These are phyloP conservation scores for Boletellus ananiceps DNA, from an alignment of 768 basidiomycete species.

Conservation along the genomic window DNA sequence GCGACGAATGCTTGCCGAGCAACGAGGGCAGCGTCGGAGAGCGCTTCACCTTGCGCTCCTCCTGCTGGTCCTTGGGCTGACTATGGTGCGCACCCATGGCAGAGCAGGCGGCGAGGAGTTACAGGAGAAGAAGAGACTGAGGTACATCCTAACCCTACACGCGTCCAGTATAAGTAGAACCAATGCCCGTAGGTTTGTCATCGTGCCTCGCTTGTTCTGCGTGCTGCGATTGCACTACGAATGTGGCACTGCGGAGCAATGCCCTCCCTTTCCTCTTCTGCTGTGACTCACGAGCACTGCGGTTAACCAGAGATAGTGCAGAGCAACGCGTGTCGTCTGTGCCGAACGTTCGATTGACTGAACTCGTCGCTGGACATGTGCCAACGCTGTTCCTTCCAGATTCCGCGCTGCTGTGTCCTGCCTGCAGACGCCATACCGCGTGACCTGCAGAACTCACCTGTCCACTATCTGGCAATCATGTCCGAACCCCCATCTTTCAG, in stretches of 20 bases:
- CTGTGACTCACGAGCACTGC: constrained; percentile 12
- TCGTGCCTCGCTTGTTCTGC: constrained; percentile 28
- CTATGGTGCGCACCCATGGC: constrained; percentile 28
- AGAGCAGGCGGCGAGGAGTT: not conserved
- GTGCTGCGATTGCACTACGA: constrained; percentile 20
- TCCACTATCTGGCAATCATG: not conserved
- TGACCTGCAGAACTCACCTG: too few relatives aligned
- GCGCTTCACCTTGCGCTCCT: constrained; percentile 23
- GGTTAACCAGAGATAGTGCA: not conserved
- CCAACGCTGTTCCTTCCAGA: constrained; percentile 1
- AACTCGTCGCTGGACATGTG: constrained; percentile 2
- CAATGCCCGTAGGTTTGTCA: constrained; percentile 14
- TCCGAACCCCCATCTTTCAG: not conserved
- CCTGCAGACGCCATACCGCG: too few relatives aligned
- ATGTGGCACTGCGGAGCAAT: constrained; percentile 11
- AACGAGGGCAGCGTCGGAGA: constrained; percentile 22
- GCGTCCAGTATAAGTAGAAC: constrained; percentile 14
- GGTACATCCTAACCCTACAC: constrained; percentile 16
- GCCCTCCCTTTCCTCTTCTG: constrained; percentile 10
- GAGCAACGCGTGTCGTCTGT: constrained; percentile 13
- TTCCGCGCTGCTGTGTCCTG: constrained; percentile 11
- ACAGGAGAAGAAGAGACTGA: not conserved
- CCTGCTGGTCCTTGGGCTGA: constrained; percentile 19
- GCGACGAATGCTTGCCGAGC: constrained; percentile 25
- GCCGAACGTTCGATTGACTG: constrained; percentile 6